A percentile compares a stretch with the other conserved stretches of the same genome.
phyloP scores from a whole-genome alignment of 257 asterid genomes.

The Rubia yunnanensis region DNA sequence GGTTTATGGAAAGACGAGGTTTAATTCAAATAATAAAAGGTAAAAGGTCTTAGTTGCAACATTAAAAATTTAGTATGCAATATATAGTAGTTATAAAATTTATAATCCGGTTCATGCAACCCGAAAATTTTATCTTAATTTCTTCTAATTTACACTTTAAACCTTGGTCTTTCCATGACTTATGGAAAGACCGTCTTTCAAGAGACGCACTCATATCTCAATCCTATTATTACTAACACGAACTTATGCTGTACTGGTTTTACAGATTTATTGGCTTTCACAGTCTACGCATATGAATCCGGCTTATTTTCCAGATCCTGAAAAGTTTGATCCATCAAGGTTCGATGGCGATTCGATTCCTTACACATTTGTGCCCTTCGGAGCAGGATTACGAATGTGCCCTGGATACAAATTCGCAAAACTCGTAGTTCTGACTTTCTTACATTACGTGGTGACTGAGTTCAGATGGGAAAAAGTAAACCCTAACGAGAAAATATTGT shows the following conservation, averaged over 20 bases:
- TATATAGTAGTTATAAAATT: too few species aligned
- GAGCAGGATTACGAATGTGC: not conserved
- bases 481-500: not conserved
- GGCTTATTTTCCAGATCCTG: not conserved
- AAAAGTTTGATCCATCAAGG: not conserved
- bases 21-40: too few species aligned
- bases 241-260: not conserved
- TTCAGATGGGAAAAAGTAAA: not conserved
- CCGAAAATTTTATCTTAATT: too few species aligned
- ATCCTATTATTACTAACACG: not conserved
- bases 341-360: not conserved
- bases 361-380: not conserved
- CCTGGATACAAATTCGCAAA: not conserved
- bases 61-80: too few species aligned
- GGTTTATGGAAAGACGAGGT: too few species aligned
- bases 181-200: too few species aligned
- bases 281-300: not conserved
- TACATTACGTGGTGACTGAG: not conserved
- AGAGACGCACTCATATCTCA: too few species aligned
- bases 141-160: too few species aligned
- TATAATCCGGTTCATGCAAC: too few species aligned
- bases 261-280: not conserved
- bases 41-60: too few species aligned
- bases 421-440: not conserved
- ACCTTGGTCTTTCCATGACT: too few species aligned